Evolutionary conservation across 306 rosid genomes (phyloP).

Genomic region (Potentilla sterilis): DNA sequence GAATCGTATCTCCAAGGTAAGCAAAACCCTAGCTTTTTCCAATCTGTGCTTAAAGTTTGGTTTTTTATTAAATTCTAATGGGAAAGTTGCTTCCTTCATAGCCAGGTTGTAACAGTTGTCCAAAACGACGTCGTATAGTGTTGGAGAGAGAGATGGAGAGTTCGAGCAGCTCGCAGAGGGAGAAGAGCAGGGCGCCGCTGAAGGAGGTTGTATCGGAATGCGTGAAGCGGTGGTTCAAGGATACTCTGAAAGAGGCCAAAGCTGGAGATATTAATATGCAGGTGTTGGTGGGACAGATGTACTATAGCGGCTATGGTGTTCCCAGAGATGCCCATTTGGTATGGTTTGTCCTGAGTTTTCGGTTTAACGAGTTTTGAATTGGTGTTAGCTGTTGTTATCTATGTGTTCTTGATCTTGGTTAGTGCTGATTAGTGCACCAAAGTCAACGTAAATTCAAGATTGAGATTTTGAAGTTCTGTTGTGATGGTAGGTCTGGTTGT

Average conservation of each 20-base stretch:
- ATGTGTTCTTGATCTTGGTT: slow-evolving; percentile 6
- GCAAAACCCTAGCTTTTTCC: neutral
- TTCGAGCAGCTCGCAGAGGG: slow-evolving; percentile 50
- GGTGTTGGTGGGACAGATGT: slow-evolving; percentile 93
- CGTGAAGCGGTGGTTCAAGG: slow-evolving; percentile 88
- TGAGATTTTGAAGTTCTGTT: neutral
- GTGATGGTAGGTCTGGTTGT: neutral
- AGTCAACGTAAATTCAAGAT: neutral
- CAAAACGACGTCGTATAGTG: slow-evolving; percentile 13
- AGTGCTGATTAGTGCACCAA: neutral
- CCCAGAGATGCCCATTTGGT: slow-evolving; percentile 89
- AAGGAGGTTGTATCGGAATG: slow-evolving; percentile 86
- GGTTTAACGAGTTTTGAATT: slow-evolving; percentile 13
- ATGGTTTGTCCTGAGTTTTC: neutral
- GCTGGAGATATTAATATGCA: slow-evolving; percentile 90
- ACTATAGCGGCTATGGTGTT: slow-evolving; percentile 81
- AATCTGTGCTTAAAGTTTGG: neutral
- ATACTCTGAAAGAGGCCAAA: slow-evolving; percentile 82
- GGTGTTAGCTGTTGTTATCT: neutral
- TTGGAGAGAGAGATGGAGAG: slow-evolving; percentile 49
- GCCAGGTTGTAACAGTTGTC: slow-evolving; percentile 9
- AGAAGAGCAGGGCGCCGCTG: slow-evolving; percentile 51
- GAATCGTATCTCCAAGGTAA: slow-evolving; percentile 34
- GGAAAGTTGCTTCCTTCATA: slow-evolving; percentile 15
- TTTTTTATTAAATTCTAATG: neutral